A percentile compares a stretch with the other conserved stretches of the same genome.
These are phyloP conservation scores for Nicotiana paniculata DNA, from an alignment of 257 asterid species.

Conservation along the genomic window DNA sequence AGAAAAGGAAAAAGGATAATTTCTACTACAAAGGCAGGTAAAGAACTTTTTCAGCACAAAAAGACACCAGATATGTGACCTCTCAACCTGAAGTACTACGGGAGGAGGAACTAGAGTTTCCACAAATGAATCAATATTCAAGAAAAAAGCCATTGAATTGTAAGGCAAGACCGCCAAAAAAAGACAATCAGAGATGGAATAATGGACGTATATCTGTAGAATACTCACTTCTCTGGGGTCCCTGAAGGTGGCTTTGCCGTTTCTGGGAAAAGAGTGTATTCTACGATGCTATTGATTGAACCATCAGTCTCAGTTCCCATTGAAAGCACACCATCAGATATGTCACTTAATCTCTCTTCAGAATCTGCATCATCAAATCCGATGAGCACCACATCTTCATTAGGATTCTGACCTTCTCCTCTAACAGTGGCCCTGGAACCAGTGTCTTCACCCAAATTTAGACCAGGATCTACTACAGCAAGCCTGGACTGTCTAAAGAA, in stretches of 20 bases:
- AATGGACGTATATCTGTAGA: constrained; percentile 6
- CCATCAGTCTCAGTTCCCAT: constrained; percentile 94
- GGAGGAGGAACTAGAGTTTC: neutral
- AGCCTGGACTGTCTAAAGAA: constrained; percentile 70
- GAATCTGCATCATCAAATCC: constrained; percentile 79
- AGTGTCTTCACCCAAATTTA: constrained; percentile 27
- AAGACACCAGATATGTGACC: neutral
- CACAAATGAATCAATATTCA: neutral
- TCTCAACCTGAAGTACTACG: neutral
- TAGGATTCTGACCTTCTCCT: constrained; percentile 31
- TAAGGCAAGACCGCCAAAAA: neutral
- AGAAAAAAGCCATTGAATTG: neutral
- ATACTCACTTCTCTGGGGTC: constrained; percentile 54
- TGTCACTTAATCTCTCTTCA: constrained; percentile 88
- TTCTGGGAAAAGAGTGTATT: constrained; percentile 82
- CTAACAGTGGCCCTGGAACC: constrained; percentile 27
- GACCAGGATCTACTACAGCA: constrained; percentile 36
- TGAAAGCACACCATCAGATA: constrained; percentile 91
- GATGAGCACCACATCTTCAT: constrained; percentile 58
- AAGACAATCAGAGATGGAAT: neutral
- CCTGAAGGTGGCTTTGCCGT: constrained; percentile 45
- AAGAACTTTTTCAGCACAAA: neutral
- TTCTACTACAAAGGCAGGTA: neutral
- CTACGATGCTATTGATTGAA: constrained; percentile 67
- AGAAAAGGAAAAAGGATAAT: neutral